Percentiles rank a stretch among this genome's conserved stretches.
phyloP scores from a whole-genome alignment of 2,329 filamentous ascomycete species.

The Neofusicoccum umdonicola region DNA sequence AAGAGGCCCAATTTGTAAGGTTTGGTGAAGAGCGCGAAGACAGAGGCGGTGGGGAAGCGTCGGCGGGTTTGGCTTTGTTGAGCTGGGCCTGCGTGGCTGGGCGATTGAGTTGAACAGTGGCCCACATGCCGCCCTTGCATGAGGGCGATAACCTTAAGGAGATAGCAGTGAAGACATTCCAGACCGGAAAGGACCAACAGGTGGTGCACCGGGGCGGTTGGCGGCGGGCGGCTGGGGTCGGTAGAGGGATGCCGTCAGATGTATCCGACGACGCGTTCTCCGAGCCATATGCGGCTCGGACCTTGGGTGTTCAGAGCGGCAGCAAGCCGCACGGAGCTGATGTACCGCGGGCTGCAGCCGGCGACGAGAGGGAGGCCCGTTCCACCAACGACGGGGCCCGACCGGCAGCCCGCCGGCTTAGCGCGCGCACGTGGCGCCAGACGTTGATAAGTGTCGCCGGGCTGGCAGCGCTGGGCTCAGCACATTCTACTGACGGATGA shows the following conservation, averaged over 20 bases:
- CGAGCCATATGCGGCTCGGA: background rate
- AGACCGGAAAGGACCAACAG: background rate
- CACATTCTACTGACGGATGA: too few species aligned
- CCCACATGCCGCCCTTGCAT: conserved; percentile 2
- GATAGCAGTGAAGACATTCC: background rate
- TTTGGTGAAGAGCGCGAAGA: background rate
- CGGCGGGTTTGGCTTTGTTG: background rate
- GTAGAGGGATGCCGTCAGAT: background rate
- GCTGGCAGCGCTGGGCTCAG: background rate
- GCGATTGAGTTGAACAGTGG: background rate
- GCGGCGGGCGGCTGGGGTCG: too few species aligned
- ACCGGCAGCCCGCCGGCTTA: background rate
- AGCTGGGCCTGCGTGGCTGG: background rate
- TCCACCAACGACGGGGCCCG: background rate
- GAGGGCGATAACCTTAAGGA: background rate
- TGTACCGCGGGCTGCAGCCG: background rate
- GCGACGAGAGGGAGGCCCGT: background rate
- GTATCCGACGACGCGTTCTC: background rate
- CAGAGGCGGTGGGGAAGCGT: background rate
- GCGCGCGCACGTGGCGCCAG: conserved; percentile 1
- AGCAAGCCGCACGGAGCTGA: too few species aligned
- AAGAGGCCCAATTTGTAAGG: background rate
- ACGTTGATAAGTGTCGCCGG: background rate
- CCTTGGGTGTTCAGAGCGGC: background rate
- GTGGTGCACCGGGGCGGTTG: background rate